Conservation (phyloP, 352 stramenopile species). For the Stramenopiles sp. region DNA sequence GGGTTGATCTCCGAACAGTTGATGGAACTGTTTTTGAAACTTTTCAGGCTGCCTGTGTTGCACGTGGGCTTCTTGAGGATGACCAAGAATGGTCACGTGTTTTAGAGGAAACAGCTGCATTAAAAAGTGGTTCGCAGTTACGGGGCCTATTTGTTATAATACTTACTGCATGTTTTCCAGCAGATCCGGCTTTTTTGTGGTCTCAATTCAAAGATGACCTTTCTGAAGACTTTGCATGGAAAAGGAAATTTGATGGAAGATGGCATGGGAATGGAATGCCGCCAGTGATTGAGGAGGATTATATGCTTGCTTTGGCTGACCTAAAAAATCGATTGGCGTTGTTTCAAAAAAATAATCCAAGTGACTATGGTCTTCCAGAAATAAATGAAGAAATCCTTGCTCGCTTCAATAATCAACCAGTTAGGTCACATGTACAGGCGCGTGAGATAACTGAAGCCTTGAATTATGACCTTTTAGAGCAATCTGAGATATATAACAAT, state of each 20-base stretch:
- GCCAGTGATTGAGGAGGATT: not conserved
- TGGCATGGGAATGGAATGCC: no score
- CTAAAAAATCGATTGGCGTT: not conserved
- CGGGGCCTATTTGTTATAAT: constrained; percentile 18
- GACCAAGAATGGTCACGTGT: constrained; percentile 15
- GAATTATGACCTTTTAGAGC: constrained; percentile 8
- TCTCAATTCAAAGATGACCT: constrained; percentile 13
- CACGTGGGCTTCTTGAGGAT: constrained; percentile 14
- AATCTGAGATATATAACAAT: no score
- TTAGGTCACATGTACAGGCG: constrained; percentile 10
- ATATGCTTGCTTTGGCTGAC: constrained; percentile 1
- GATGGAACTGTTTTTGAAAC: constrained; percentile 11
- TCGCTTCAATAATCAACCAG: no score
- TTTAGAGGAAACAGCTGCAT: constrained; percentile 11
- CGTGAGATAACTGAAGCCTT: constrained; percentile 10
- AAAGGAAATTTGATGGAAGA: no score
- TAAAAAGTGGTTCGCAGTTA: constrained; percentile 17
- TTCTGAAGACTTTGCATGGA: constrained; percentile 12
- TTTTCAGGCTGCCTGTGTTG: constrained; percentile 13
- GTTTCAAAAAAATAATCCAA: constrained; percentile 10
- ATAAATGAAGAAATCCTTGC: no score
- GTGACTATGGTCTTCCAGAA: constrained; percentile 10
- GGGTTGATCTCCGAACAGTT: constrained; percentile 13
- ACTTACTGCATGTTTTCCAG: constrained; percentile 13
- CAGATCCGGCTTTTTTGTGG: constrained; percentile 13